Percentiles rank a stretch among this genome's conserved stretches.
Evolutionary conservation across 2,329 filamentous ascomycete genomes (phyloP).

Genomic region (Colletotrichum caudatum): DNA sequence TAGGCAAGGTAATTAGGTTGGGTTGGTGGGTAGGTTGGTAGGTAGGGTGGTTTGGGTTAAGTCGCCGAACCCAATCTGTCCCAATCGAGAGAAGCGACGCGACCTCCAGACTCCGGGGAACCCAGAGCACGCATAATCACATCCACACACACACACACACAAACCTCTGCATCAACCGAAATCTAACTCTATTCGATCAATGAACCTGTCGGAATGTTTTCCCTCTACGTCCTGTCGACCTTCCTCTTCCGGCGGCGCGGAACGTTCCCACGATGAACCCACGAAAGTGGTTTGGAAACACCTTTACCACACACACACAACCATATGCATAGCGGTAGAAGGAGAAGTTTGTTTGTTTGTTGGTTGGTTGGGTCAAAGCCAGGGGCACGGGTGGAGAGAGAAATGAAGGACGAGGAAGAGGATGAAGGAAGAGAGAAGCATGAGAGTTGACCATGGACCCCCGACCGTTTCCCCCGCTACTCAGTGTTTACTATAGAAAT

Average conservation of each 20-base stretch:
- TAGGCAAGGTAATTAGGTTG: too few species aligned
- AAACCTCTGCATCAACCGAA: background rate
- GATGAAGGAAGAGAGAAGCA: too few species aligned
- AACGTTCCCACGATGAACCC: conserved; percentile 18
- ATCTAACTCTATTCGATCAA: conserved; percentile 21
- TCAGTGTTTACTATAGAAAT: too few species aligned
- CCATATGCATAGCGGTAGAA: conserved; percentile 9
- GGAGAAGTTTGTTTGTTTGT: conserved; percentile 13
- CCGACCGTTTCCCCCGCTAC: background rate
- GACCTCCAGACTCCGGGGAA: background rate
- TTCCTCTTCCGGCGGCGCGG: background rate
- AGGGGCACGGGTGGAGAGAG: background rate
- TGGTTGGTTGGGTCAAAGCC: background rate
- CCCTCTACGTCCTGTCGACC: background rate
- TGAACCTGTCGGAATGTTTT: conserved; percentile 3
- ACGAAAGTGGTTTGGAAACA: conserved; percentile 29
- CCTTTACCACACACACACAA: background rate
- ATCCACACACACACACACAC: background rate
- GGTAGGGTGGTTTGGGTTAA: background rate
- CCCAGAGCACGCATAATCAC: background rate
- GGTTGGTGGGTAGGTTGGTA: too few species aligned
- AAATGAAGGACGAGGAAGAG: background rate
- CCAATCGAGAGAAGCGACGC: background rate
- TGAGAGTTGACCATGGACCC: background rate
- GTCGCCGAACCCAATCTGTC: background rate